A percentile compares a stretch with the other conserved stretches of the same genome.
phyloP scores from a whole-genome alignment of 1,139 yeast genomes.

The Yamadazyma songkhlaensis region DNA sequence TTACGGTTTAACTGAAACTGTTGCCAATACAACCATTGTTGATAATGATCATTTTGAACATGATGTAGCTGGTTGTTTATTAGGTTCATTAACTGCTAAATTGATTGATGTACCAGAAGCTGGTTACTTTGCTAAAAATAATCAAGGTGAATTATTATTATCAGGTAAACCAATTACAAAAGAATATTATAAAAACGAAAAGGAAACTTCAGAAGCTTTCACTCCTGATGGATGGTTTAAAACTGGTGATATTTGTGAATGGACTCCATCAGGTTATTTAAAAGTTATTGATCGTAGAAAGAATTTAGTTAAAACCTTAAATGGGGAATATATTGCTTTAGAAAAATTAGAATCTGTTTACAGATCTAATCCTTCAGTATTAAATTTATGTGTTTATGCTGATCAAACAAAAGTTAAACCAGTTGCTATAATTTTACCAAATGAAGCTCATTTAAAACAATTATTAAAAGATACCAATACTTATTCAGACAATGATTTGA shows the following conservation, averaged over 20 bases:
- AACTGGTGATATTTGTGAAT: constrained; percentile 97
- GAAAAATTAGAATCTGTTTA: constrained; percentile 87
- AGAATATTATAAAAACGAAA: constrained; percentile 79
- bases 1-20: constrained; percentile 95
- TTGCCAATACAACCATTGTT: constrained; percentile 79
- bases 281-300: constrained; percentile 91
- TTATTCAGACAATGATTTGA: constrained; percentile 46
- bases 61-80: constrained; percentile 79
- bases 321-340: constrained; percentile 97
- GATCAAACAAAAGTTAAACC: constrained; percentile 87
- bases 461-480: constrained; percentile 54
- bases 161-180: constrained; percentile 70
- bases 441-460: constrained; percentile 61
- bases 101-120: constrained; percentile 90
- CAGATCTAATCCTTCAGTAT: constrained; percentile 76
- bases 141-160: constrained; percentile 90
- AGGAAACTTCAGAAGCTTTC: constrained; percentile 77
- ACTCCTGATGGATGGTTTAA: constrained; percentile 90
- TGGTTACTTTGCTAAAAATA: constrained; percentile 85
- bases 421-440: constrained; percentile 84
- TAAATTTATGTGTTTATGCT: constrained; percentile 90
- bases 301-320: constrained; percentile 91
- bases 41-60: constrained; percentile 63
- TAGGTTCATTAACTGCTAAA: constrained; percentile 83
- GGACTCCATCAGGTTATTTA: constrained; percentile 79